Base-by-base conservation (phyloP, 2,329 filamentous ascomycete species). In the Exophiala oligosperma region DNA sequence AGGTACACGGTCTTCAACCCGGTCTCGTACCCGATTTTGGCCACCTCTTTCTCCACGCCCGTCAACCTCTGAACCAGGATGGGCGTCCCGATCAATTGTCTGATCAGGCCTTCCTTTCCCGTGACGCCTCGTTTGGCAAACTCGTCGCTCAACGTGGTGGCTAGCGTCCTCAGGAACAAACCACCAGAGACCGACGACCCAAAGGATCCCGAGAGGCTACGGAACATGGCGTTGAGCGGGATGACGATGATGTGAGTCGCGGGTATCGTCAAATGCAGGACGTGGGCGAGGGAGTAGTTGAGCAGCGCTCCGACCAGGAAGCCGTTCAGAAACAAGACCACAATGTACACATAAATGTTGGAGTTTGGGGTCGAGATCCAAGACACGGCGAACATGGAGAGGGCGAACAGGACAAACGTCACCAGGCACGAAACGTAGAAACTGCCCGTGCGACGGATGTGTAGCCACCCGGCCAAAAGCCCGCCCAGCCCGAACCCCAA, bases 231-330 rank as follows among this genome's bases (percentile, higher is more conserved):
- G 3, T 93, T 74, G 43, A 96, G 77, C 11, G 89, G 88, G 0
- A 88, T 91, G 2, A 88, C 84, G 50, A 94, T 84, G 67, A 89
- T 91, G 67, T 92, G 89, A 1, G 85, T 84, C 5, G 83, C 79
- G 0, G 83, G 78, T 0, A 78, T 76, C 0, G 87, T 89, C 4
- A 93, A 78, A 70, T 94, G 89, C 3, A 95, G 79, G 4, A 92
- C 72, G 67, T 95, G 91, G 0, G 90, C 89, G 2, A 95, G 81
- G 0, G 88, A 89, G 73, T 95, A 95, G 72, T 93, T 94, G 57
- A 93, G 76, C 4, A 84, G 80, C 0, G 88, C 86, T 11, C 91
- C 91, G 0, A 87, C 89, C 61, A 82, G 81, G 44, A 92, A 77
- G 0, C 91, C 91, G 68, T 92, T 92, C 47, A 81, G 48, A 67